Evolutionary conservation across 768 basidiomycete species (phyloP).

Genomic region (Mycena galopus): DNA sequence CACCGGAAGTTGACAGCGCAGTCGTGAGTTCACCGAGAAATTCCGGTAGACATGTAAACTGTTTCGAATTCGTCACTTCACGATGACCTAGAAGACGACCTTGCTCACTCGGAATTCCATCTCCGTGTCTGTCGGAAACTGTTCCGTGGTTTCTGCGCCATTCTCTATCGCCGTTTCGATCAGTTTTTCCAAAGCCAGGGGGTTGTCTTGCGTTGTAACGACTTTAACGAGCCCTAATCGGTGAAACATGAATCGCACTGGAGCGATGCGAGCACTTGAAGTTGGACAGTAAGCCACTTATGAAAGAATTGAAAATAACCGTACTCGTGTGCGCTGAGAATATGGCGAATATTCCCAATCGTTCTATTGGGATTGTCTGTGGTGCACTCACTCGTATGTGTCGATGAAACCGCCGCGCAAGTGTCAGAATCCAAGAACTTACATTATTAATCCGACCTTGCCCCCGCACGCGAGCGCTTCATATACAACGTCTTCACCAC

Average conservation of each 20-base stretch:
- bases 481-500: conserved; percentile 53
- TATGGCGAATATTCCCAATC: conserved; percentile 53
- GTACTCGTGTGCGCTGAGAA: conserved; percentile 52
- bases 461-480: conserved; percentile 60
- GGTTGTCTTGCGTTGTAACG: conserved; percentile 43
- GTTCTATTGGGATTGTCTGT: conserved; percentile 62
- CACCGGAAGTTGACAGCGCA: conserved; percentile 45
- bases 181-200: conserved; percentile 32
- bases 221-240: conserved; percentile 57
- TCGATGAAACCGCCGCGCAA: not conserved
- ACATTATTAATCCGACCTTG: conserved; percentile 60
- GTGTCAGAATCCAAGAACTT: conserved; percentile 33
- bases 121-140: conserved; percentile 46
- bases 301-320: conserved; percentile 5
- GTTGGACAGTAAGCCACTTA: not conserved
- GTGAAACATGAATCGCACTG: conserved; percentile 61
- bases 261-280: conserved; percentile 55
- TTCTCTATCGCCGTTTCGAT: conserved; percentile 53
- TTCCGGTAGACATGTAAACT: conserved; percentile 57
- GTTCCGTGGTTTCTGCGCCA: conserved; percentile 53
- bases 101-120: conserved; percentile 52
- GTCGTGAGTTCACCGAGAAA: conserved; percentile 52
- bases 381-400: conserved; percentile 48
- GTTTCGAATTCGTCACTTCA: not conserved
- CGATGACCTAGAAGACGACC: not conserved